A percentile compares a stretch with the other conserved stretches of the same genome.
These are phyloP conservation scores for Aspergillus oerlinghausenensis DNA, from an alignment of 2,329 filamentous ascomycete species.

Conservation along the genomic window DNA sequence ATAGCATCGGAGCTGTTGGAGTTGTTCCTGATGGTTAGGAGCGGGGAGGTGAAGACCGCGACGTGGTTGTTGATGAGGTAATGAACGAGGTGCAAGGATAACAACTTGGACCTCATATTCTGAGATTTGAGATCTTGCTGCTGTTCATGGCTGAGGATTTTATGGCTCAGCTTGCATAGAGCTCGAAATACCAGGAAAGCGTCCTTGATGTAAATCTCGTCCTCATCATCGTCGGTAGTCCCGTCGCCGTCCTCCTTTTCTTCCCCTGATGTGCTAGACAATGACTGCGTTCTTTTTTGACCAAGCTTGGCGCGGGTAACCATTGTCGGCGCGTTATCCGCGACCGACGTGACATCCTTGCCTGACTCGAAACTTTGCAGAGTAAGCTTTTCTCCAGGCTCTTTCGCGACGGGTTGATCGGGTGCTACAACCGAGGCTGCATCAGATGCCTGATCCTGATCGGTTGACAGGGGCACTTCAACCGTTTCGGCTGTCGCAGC, in stretches of 20 bases:
- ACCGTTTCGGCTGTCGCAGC: constrained; percentile 34
- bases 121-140: constrained; percentile 89
- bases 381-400: constrained; percentile 56
- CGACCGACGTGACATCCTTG: constrained; percentile 63
- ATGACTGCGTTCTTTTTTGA: constrained; percentile 44
- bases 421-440: constrained; percentile 28
- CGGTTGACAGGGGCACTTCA: constrained; percentile 43
- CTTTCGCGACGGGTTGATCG: constrained; percentile 49
- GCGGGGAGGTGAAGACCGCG: constrained; percentile 80
- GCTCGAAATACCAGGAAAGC: constrained; percentile 96
- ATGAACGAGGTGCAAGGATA: constrained; percentile 93
- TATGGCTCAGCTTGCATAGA: constrained; percentile 96
- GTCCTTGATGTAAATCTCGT: constrained; percentile 95
- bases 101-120: constrained; percentile 93
- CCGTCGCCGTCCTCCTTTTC: constrained; percentile 35
- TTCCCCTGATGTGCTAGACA: constrained; percentile 33
- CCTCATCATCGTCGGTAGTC: constrained; percentile 62
- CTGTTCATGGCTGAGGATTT: constrained; percentile 82
- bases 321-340: constrained; percentile 63
- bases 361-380: constrained; percentile 65
- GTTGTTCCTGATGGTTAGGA: constrained; percentile 88
- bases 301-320: constrained; percentile 55
- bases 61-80: constrained; percentile 94
- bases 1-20: constrained; percentile 78
- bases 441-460: constrained; percentile 45